phyloP scores from a whole-genome alignment of 1,284 basidiomycete species.

The Thelephora terrestris region DNA sequence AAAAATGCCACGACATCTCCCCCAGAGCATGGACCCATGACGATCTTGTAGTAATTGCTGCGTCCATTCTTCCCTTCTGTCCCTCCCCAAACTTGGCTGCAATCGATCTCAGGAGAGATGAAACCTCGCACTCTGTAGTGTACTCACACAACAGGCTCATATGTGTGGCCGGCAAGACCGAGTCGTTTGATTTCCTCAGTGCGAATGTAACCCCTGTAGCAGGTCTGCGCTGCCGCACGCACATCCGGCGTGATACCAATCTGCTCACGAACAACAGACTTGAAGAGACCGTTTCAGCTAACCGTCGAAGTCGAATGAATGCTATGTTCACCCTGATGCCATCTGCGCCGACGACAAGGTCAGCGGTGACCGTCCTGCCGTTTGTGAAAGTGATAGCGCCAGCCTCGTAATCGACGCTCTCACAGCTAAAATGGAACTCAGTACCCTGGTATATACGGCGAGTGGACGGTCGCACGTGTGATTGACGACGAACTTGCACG shows the following conservation, averaged over 20 bases:
- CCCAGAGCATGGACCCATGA: slow-evolving; percentile 25
- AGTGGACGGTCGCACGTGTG: slow-evolving; percentile 6
- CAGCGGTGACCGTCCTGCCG: slow-evolving; percentile 31
- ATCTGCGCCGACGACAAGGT: slow-evolving; percentile 46
- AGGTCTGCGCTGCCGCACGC: slow-evolving; percentile 24
- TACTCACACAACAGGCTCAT: slow-evolving; percentile 23
- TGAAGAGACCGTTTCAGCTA: neutral
- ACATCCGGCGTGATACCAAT: slow-evolving; percentile 22
- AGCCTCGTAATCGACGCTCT: slow-evolving; percentile 17
- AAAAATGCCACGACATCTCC: slow-evolving; percentile 24
- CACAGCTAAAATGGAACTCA: slow-evolving; percentile 10
- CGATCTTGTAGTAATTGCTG: slow-evolving; percentile 26
- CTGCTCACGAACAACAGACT: slow-evolving; percentile 21
- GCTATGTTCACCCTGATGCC: slow-evolving; percentile 26
- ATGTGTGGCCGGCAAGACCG: slow-evolving; percentile 22
- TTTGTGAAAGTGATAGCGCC: slow-evolving; percentile 27
- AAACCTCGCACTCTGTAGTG: neutral
- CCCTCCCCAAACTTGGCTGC: slow-evolving; percentile 25
- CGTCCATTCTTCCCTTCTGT: slow-evolving; percentile 19
- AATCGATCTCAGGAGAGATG: neutral
- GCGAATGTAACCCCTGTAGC: slow-evolving; percentile 24
- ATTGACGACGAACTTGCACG: slow-evolving; percentile 19
- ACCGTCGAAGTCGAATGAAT: neutral
- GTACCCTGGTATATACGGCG: neutral
- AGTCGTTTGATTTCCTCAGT: slow-evolving; percentile 20